Conservation (phyloP, 73 alveolate genomes). For the Tetrahymena borealis region DNA sequence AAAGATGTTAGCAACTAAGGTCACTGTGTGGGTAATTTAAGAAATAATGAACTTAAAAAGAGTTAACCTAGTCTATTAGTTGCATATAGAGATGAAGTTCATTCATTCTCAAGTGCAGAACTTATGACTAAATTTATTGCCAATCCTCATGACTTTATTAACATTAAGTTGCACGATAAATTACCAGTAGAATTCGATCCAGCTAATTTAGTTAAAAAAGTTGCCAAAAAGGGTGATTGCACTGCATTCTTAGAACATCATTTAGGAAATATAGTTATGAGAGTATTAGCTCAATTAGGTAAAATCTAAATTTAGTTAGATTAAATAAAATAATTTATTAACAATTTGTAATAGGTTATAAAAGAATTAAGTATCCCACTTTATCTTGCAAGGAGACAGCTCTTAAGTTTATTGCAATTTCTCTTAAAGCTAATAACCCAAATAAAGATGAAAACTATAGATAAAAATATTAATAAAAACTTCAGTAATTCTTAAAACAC, state of each 20-base stretch:
- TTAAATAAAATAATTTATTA: neutral
- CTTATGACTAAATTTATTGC: conserved; percentile 52
- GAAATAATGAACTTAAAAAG: conserved; percentile 49
- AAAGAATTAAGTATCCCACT: conserved; percentile 89
- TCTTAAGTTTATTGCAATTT: conserved; percentile 85
- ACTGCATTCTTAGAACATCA: conserved; percentile 85
- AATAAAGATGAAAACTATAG: conserved; percentile 77
- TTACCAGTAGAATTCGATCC: conserved; percentile 25
- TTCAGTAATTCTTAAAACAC: conserved; percentile 66
- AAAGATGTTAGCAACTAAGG: conserved; percentile 46
- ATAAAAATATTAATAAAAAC: conserved; percentile 72
- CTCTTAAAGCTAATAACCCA: conserved; percentile 88
- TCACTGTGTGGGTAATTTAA: conserved; percentile 69
- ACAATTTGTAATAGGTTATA: conserved; percentile 33
- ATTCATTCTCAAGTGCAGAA: conserved; percentile 51
- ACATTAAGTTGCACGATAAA: conserved; percentile 61
- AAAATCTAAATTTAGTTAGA: neutral
- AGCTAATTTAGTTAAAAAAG: conserved; percentile 45
- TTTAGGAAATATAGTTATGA: conserved; percentile 73
- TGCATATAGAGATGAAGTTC: conserved; percentile 48
- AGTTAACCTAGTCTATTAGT: conserved; percentile 56
- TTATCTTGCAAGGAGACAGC: conserved; percentile 87
- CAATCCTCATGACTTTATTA: conserved; percentile 64
- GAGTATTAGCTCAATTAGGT: conserved; percentile 79
- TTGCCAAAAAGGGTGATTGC: conserved; percentile 76